A percentile compares a stretch with the other conserved stretches of the same genome.
These are phyloP conservation scores for Annulohypoxylon stygium DNA, from an alignment of 495 filamentous ascomycete species.

Conservation along the genomic window DNA sequence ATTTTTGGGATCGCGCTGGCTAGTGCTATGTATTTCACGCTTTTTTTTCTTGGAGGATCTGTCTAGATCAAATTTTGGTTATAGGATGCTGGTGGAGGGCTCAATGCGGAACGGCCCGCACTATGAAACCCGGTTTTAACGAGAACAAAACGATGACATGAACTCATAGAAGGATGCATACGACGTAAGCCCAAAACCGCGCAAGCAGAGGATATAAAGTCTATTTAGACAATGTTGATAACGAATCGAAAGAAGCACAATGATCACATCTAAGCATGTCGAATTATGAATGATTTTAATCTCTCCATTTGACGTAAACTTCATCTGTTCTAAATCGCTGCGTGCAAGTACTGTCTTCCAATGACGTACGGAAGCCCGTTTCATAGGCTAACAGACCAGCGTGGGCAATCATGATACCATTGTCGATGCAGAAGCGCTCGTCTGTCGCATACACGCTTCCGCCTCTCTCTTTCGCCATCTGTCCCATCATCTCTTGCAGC, in stretches of 20 bases:
- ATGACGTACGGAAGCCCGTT: conserved; percentile 78
- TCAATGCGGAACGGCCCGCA: conserved; percentile 18
- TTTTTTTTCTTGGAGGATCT: neutral
- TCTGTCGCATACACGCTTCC: conserved; percentile 95
- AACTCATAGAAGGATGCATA: conserved; percentile 32
- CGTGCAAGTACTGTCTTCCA: conserved; percentile 89
- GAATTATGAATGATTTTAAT: conserved; percentile 60
- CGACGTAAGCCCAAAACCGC: conserved; percentile 24
- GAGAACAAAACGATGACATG: conserved; percentile 30
- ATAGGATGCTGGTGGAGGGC: conserved; percentile 9
- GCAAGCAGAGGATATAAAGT: conserved; percentile 21
- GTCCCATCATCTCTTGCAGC: conserved; percentile 97
- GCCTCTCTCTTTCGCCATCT: conserved; percentile 91
- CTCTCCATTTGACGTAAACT: conserved; percentile 91
- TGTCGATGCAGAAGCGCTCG: conserved; percentile 98
- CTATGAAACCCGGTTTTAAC: conserved; percentile 18
- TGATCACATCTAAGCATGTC: neutral
- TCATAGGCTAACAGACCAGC: conserved; percentile 87
- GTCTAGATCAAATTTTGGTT: conserved; percentile 7
- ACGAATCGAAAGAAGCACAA: conserved; percentile 16
- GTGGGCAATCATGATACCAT: conserved; percentile 99
- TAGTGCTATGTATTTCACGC: conserved; percentile 13
- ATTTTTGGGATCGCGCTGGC: conserved; percentile 11
- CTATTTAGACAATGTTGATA: conserved; percentile 27
- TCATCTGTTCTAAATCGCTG: conserved; percentile 97